These are phyloP conservation scores for Lactarius trivialis DNA, from an alignment of 768 basidiomycete genomes.

Conservation along the genomic window DNA sequence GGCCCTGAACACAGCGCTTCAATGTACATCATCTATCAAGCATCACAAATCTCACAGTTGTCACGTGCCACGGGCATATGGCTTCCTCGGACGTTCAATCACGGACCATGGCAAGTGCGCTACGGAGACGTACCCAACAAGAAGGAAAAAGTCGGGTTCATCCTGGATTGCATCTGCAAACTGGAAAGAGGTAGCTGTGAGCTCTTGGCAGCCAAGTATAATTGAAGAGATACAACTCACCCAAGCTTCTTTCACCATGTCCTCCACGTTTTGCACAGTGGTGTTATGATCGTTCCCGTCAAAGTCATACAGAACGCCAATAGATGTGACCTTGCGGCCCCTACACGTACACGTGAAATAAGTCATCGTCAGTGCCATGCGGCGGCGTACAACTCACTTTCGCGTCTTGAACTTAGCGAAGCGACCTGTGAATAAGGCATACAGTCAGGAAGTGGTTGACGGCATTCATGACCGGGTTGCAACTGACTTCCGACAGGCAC, in stretches of 20 bases:
- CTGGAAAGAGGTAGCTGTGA: slow-evolving; percentile 31
- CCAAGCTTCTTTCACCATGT: slow-evolving; percentile 80
- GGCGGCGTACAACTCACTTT: slow-evolving; percentile 41
- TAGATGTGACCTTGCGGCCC: slow-evolving; percentile 67
- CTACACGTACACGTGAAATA: slow-evolving; percentile 29
- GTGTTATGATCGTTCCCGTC: slow-evolving; percentile 63
- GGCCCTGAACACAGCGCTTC: slow-evolving; percentile 45
- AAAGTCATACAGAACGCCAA: slow-evolving; percentile 78
- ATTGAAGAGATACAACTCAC: slow-evolving; percentile 31
- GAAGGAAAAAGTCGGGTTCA: slow-evolving; percentile 76
- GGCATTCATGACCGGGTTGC: neutral
- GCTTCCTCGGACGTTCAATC: slow-evolving; percentile 30
- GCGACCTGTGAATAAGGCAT: slow-evolving; percentile 35
- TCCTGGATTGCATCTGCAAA: slow-evolving; percentile 73
- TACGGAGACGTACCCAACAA: slow-evolving; percentile 47
- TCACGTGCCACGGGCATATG: slow-evolving; percentile 79
- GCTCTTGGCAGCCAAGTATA: neutral
- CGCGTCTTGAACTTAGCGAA: slow-evolving; percentile 68
- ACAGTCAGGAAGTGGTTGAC: neutral
- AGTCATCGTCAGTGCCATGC: neutral
- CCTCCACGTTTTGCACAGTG: slow-evolving; percentile 62
- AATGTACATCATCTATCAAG: neutral
- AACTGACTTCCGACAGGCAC: slow-evolving; percentile 42
- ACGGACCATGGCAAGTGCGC: neutral
- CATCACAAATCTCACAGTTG: slow-evolving; percentile 42